Base-by-base conservation (phyloP, 768 basidiomycete species). In the Termitomyces sp. region DNA sequence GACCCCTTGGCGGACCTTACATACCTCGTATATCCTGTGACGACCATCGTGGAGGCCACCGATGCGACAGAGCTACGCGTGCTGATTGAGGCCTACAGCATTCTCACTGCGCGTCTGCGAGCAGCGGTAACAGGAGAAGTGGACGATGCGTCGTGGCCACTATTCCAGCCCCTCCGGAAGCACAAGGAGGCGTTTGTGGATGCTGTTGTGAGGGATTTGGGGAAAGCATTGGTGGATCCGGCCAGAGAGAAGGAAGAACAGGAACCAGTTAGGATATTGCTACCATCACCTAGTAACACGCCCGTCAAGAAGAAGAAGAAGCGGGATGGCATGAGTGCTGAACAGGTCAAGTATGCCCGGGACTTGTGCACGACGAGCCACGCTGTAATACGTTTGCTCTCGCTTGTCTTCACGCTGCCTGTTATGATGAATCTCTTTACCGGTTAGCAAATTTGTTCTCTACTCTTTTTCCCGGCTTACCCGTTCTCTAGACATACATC, bases 321-420 rank as follows among this genome's bases (percentile, higher is more conserved):
- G 71, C 83, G 81, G 66, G 79, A 76, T 56, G 90, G 92, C 5
- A 83, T 91, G 83, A 82, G 82, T 0, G 92, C 84, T 44, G 86
- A 88, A 58, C 87, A 91, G 69, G 86, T 86, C 53, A 92, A 88
- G 65, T 83, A 85, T 64, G 90, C 90, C 6, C 79, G 92, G 24
- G 92, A 94, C 69, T 74, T 93, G 20, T 90, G 85, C 68, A 88
- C 86, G 2, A 84, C 84, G 4, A 82, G 79, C 37, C 90, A 91
- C 65, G 80, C 85, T 1, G 89, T 84, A 16, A 78, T 93, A 58
- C 86, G 83, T 59, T 69, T 91, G 12, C 81, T 93, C 20, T 75
- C 79, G 6, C 72, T 84, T 14, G 65, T 87, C 9, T 83, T 91
- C 60, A 81, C 85, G 0, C 63, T 83, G 39, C 84, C 88, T 32